Conservation (phyloP, 78 protist genomes). For the Guillardia theta region DNA sequence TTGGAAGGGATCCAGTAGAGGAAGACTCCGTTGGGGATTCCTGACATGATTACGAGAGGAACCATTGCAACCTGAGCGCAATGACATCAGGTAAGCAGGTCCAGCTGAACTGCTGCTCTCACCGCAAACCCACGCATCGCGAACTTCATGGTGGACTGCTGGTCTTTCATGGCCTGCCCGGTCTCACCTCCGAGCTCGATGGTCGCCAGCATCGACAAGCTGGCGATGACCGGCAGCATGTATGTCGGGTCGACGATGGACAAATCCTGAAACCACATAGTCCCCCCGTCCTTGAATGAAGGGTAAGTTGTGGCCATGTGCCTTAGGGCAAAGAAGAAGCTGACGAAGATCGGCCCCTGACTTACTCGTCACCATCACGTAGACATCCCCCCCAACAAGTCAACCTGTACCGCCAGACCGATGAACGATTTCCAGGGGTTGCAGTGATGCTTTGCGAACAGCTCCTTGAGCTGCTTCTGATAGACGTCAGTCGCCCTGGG, state of each 20-base stretch:
- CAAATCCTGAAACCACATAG: constrained; percentile 18
- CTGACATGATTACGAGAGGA: not conserved
- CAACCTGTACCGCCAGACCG: not conserved
- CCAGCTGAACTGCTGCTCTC: not conserved
- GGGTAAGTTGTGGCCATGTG: not conserved
- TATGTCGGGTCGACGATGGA: constrained; percentile 11
- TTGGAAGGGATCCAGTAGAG: constrained; percentile 42
- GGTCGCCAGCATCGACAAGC: not conserved
- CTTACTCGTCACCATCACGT: too few relatives aligned
- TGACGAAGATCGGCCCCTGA: constrained; percentile 40
- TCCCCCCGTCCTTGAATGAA: not conserved
- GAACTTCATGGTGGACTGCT: not conserved
- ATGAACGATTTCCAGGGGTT: not conserved
- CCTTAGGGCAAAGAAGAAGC: constrained; percentile 35
- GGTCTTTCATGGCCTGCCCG: not conserved
- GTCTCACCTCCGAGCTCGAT: constrained; percentile 34
- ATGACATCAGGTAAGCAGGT: not conserved
- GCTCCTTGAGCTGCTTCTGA: not conserved
- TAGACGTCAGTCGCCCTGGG: not conserved
- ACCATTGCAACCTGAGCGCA: not conserved
- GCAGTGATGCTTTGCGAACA: constrained; percentile 30
- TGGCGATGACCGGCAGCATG: constrained; percentile 11
- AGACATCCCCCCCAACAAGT: too few relatives aligned
- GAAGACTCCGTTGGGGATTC: constrained; percentile 11
- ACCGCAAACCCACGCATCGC: constrained; percentile 12